A percentile compares a stretch with the other conserved stretches of the same genome.
These are phyloP conservation scores for Somion occarium DNA, from an alignment of 1,284 basidiomycete species.

Conservation along the genomic window DNA sequence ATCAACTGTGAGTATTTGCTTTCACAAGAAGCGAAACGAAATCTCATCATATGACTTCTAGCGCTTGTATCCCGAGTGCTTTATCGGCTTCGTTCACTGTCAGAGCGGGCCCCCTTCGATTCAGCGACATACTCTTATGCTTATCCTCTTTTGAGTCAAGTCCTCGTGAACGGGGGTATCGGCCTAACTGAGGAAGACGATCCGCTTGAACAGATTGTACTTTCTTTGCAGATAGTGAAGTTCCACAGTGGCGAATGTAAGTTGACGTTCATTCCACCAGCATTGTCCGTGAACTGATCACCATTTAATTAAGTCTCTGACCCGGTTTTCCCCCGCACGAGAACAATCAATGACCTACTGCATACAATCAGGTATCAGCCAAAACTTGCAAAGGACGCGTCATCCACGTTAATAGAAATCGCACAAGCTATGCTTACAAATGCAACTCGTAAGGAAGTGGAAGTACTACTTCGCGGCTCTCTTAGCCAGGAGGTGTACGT, in stretches of 20 bases:
- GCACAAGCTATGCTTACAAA: constrained; percentile 78
- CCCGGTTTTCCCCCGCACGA: constrained; percentile 65
- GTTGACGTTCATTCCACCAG: constrained; percentile 26
- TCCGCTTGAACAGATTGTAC: constrained; percentile 82
- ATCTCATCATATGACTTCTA: constrained; percentile 19
- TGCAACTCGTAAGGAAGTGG: constrained; percentile 60
- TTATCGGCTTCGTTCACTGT: constrained; percentile 80
- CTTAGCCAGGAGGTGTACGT: constrained; percentile 89
- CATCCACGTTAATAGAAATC: constrained; percentile 78
- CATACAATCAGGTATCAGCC: constrained; percentile 77
- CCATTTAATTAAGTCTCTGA: constrained; percentile 49
- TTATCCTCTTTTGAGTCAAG: constrained; percentile 72
- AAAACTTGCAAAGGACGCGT: constrained; percentile 82
- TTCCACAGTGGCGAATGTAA: constrained; percentile 85
- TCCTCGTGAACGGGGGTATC: constrained; percentile 71
- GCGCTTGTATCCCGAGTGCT: constrained; percentile 83
- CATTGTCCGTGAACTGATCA: constrained; percentile 1
- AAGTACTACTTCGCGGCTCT: constrained; percentile 68
- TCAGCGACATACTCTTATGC: constrained; percentile 81
- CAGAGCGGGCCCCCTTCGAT: constrained; percentile 83
- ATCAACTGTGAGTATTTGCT: constrained; percentile 53
- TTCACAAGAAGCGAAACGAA: neutral
- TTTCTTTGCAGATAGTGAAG: constrained; percentile 82
- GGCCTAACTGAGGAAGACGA: constrained; percentile 63
- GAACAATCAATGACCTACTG: constrained; percentile 71